Conservation (phyloP, 176 grass and related monocot genomes). For the Aegilops tauschii region DNA sequence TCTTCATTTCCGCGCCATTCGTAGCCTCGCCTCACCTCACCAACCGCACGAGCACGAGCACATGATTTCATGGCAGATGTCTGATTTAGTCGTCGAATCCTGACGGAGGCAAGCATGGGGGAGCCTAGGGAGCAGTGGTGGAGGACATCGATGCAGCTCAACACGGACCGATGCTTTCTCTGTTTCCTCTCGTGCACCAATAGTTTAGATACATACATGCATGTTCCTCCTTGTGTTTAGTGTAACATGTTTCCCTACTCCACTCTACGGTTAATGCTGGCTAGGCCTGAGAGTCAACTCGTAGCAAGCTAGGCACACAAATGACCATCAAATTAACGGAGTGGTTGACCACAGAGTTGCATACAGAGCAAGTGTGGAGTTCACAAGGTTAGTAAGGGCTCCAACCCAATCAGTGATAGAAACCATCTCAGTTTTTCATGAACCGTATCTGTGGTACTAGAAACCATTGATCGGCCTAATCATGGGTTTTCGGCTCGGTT, state of each 20-base stretch:
- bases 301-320: neutral
- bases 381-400: neutral
- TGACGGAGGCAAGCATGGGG: neutral
- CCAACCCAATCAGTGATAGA: neutral
- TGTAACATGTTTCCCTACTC: neutral
- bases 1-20: neutral
- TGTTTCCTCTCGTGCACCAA: conserved; percentile 7
- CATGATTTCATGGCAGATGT: neutral
- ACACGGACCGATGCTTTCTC: neutral
- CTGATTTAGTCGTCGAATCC: neutral
- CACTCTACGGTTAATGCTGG: neutral
- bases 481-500: neutral
- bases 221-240: conserved; percentile 35
- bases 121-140: conserved; percentile 25
- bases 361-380: neutral
- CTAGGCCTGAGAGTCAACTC: neutral
- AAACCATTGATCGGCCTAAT: neutral
- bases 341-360: neutral
- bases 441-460: neutral
- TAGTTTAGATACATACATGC: neutral
- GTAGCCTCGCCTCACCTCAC: neutral
- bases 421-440: neutral
- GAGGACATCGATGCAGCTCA: neutral
- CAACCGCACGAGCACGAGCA: neutral
- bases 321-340: neutral